Percentiles rank a stretch among this genome's conserved stretches.
Conservation (phyloP, 257 asterid species). For the Oldenlandia corymbosa region DNA sequence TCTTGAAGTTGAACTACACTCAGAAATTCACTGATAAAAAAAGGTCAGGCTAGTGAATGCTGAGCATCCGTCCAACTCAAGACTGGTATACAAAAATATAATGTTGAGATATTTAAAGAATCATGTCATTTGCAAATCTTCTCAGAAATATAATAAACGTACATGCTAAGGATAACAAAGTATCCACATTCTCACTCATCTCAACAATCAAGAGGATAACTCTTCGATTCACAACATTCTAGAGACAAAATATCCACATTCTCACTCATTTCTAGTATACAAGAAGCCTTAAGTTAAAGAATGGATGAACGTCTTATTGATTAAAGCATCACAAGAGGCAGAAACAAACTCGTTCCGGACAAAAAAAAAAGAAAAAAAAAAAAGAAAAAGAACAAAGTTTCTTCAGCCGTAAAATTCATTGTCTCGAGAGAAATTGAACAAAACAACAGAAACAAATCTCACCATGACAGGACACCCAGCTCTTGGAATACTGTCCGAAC, state of each 20-base stretch:
- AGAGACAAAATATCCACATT: background rate
- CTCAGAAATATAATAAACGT: background rate
- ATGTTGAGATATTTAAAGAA: background rate
- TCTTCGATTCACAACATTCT: background rate
- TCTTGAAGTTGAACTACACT: background rate
- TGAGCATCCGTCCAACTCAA: background rate
- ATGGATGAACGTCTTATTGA: background rate
- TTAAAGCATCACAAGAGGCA: background rate
- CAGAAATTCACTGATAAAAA: background rate
- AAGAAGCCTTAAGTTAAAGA: background rate
- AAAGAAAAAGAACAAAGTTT: background rate
- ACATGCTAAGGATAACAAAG: background rate
- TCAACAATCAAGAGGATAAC: too few relatives aligned
- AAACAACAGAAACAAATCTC: slow-evolving; percentile 15
- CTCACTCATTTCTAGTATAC: background rate
- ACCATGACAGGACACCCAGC: slow-evolving; percentile 99
- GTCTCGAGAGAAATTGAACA: slow-evolving; percentile 3
- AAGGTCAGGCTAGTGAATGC: background rate
- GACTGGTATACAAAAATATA: background rate
- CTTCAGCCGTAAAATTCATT: background rate
- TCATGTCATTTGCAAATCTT: background rate
- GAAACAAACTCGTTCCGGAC: background rate
- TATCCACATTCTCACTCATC: too few relatives aligned
- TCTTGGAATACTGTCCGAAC: slow-evolving; percentile 84
- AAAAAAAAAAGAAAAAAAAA: background rate